phyloP scores from a whole-genome alignment of 495 filamentous ascomycete species.

The Penicillium riverlandense region DNA sequence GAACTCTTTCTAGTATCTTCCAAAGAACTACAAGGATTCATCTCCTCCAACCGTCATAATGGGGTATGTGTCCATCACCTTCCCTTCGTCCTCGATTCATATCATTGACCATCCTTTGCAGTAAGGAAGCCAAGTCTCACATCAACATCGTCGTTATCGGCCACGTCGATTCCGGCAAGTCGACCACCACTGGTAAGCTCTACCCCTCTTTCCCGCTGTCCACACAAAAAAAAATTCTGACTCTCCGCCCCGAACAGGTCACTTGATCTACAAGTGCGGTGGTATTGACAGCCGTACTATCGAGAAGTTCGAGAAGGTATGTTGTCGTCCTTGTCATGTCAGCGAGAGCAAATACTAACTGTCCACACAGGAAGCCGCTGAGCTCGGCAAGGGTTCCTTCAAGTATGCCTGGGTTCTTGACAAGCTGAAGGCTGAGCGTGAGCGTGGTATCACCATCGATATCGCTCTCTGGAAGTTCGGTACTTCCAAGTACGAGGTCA shows the following conservation, averaged over 20 bases:
- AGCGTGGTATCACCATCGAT: conserved; percentile 99
- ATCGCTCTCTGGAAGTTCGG: conserved; percentile 99
- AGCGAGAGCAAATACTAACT: conserved; percentile 25
- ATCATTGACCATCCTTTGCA: conserved; percentile 26
- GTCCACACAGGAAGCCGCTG: conserved; percentile 78
- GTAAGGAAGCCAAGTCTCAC: conserved; percentile 80
- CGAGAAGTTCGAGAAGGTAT: conserved; percentile 99
- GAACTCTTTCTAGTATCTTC: conserved; percentile 37
- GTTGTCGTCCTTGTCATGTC: not conserved
- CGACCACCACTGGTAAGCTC: conserved; percentile 77
- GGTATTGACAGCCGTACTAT: conserved; percentile 99
- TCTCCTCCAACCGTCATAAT: conserved; percentile 37
- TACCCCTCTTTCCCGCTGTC: conserved; percentile 11
- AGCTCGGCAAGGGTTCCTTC: conserved; percentile 99
- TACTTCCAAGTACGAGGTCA: conserved; percentile 97
- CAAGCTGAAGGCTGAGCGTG: conserved; percentile 99
- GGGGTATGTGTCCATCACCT: conserved; percentile 33
- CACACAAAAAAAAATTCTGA: conserved; percentile 10
- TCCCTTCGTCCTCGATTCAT: not conserved
- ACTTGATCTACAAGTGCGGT: conserved; percentile 99
- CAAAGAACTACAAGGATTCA: conserved; percentile 40
- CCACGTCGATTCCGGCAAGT: conserved; percentile 99
- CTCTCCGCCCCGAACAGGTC: conserved; percentile 37
- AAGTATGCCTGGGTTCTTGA: conserved; percentile 99
- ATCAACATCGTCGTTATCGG: conserved; percentile 99